These are phyloP conservation scores for Talaromyces sp. DNA, from an alignment of 2,329 filamentous ascomycete species.

Conservation along the genomic window DNA sequence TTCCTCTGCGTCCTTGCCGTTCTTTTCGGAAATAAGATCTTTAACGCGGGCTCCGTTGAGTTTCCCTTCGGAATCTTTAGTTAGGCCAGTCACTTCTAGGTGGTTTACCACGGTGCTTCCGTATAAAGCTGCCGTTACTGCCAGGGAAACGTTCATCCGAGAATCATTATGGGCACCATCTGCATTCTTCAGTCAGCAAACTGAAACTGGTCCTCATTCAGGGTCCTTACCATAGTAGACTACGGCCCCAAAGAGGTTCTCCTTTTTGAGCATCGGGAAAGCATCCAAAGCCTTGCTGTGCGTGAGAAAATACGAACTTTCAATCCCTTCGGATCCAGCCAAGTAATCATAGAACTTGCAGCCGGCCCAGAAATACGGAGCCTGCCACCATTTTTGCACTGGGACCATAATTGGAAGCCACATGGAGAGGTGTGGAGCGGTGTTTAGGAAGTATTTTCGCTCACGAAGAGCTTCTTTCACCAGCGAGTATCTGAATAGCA, in stretches of 20 bases:
- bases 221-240: constrained; percentile 67
- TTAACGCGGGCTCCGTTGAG: constrained; percentile 69
- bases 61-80: constrained; percentile 67
- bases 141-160: constrained; percentile 83
- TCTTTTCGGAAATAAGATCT: constrained; percentile 62
- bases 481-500: constrained; percentile 51
- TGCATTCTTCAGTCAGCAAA: constrained; percentile 21
- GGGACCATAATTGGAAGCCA: constrained; percentile 82
- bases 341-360: constrained; percentile 80
- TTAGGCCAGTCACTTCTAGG: constrained; percentile 69
- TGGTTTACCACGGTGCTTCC: constrained; percentile 79
- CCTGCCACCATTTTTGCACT: constrained; percentile 77
- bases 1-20: constrained; percentile 58
- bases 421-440: constrained; percentile 72
- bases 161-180: constrained; percentile 91
- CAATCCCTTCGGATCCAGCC: constrained; percentile 79
- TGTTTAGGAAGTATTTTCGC: constrained; percentile 76
- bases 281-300: constrained; percentile 80
- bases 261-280: constrained; percentile 82
- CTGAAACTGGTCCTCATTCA: not conserved
- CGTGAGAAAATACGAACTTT: constrained; percentile 82
- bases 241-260: constrained; percentile 71
- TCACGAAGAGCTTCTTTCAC: constrained; percentile 78
- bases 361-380: constrained; percentile 65
- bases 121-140: constrained; percentile 83